Percentiles rank a stretch among this genome's conserved stretches.
Evolutionary conservation across 129 eudicot genomes (phyloP).

Genomic region (Saposhnikovia divaricata): DNA sequence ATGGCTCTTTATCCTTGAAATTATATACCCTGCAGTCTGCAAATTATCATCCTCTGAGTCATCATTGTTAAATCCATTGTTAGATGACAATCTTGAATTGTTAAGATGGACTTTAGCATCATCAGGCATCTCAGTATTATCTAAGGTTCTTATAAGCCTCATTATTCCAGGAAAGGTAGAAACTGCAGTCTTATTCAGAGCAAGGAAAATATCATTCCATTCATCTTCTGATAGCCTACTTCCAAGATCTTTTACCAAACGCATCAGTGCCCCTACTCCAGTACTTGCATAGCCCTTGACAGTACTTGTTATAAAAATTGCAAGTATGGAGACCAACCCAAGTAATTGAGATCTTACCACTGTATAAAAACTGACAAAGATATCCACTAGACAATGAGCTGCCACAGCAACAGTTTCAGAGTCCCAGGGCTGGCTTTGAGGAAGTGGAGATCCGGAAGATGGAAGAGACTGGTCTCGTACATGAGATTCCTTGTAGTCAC

Average conservation of each 20-base stretch:
- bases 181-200: slow-evolving; percentile 56
- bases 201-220: slow-evolving; percentile 59
- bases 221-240: slow-evolving; percentile 69
- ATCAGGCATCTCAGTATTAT: slow-evolving; percentile 54
- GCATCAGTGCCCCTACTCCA: slow-evolving; percentile 74
- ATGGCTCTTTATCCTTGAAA: slow-evolving; percentile 85
- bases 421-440: slow-evolving; percentile 59
- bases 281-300: slow-evolving; percentile 70
- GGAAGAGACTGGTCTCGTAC: slow-evolving; percentile 24
- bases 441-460: slow-evolving; percentile 19
- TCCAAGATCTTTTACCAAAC: slow-evolving; percentile 59
- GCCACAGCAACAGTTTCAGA: slow-evolving; percentile 79
- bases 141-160: slow-evolving; percentile 61
- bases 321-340: slow-evolving; percentile 48
- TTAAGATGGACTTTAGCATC: slow-evolving; percentile 20
- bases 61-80: slow-evolving; percentile 28
- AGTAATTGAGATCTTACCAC: slow-evolving; percentile 57
- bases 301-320: slow-evolving; percentile 51
- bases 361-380: slow-evolving; percentile 55
- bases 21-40: slow-evolving; percentile 72
- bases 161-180: slow-evolving; percentile 53
- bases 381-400: slow-evolving; percentile 68
- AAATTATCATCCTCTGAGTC: slow-evolving; percentile 62
- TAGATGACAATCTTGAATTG: slow-evolving; percentile 34
- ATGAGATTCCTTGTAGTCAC: slow-evolving; percentile 34